Conservation (phyloP, 208 protist genomes). For the Kentomonas sorsogonicus region DNA sequence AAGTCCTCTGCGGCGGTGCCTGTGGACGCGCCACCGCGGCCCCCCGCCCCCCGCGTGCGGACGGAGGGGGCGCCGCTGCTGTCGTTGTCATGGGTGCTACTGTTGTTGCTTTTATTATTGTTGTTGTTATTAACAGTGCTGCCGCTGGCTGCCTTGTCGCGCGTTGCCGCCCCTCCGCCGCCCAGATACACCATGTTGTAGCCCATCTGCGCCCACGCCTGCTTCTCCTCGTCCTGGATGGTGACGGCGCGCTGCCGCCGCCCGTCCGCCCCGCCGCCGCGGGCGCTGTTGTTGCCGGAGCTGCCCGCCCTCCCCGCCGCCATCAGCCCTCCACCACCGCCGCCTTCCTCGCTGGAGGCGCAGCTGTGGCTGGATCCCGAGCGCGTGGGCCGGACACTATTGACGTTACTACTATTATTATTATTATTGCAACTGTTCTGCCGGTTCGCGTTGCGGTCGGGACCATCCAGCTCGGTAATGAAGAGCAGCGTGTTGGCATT, state of each 20-base stretch:
- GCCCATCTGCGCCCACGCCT: too few relatives aligned
- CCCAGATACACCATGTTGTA: too few relatives aligned
- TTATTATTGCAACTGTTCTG: not conserved
- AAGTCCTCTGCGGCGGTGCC: not conserved
- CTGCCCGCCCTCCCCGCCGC: not conserved
- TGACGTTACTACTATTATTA: not conserved
- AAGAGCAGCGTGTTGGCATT: conserved; percentile 19
- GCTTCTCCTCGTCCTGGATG: too few relatives aligned
- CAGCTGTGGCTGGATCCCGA: too few relatives aligned
- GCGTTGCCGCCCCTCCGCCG: not conserved
- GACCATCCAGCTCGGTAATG: conserved; percentile 24
- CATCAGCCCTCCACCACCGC: not conserved
- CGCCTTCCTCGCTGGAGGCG: too few relatives aligned
- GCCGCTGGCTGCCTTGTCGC: too few relatives aligned
- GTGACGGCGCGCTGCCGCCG: too few relatives aligned
- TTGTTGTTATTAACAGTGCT: too few relatives aligned
- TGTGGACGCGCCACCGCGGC: not conserved
- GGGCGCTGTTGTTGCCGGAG: not conserved
- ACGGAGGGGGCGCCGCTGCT: not conserved
- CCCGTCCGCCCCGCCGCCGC: too few relatives aligned
- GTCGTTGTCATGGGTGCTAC: not conserved
- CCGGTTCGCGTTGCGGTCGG: not conserved
- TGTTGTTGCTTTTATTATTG: too few relatives aligned
- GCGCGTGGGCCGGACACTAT: not conserved
- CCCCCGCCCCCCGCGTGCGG: not conserved